Conservation (phyloP, 192 early-diverging fungal genomes). For the Spizellomyces punctatus region DNA sequence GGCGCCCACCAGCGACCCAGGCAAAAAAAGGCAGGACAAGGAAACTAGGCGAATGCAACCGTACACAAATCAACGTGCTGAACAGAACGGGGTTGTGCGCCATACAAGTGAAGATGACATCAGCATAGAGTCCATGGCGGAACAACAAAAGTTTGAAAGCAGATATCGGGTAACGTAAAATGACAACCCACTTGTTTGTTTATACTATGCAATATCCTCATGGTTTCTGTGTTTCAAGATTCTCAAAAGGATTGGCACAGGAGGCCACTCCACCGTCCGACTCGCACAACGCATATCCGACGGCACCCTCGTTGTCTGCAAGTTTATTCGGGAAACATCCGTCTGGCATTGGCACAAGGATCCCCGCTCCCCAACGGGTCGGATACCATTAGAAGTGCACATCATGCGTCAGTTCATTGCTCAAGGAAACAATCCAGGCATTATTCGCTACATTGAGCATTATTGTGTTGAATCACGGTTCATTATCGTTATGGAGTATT, state of each 20-base stretch:
- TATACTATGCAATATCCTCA: too few relatives aligned
- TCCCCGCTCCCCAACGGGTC: conserved; percentile 6
- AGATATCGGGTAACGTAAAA: too few relatives aligned
- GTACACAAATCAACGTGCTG: too few relatives aligned
- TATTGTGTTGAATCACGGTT: conserved; percentile 27
- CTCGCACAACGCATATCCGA: conserved; percentile 34
- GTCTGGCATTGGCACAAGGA: conserved; percentile 56
- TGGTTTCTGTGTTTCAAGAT: conserved; percentile 26
- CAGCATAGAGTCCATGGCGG: too few relatives aligned
- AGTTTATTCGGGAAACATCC: conserved; percentile 45
- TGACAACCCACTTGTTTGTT: too few relatives aligned
- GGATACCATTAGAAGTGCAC: conserved; percentile 41
- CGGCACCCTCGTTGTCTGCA: conserved; percentile 41
- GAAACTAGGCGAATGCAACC: too few relatives aligned
- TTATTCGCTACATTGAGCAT: conserved; percentile 50
- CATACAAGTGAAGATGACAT: too few relatives aligned
- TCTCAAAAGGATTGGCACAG: conserved; percentile 46
- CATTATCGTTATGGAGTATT: conserved; percentile 60
- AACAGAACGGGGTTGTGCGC: too few relatives aligned
- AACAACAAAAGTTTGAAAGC: too few relatives aligned
- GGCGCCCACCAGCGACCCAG: too few relatives aligned
- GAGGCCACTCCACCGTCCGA: conserved; percentile 57
- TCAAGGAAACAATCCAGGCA: background rate
- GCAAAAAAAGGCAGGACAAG: too few relatives aligned
- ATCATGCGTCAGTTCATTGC: conserved; percentile 40